Base-by-base conservation (phyloP, 2,329 filamentous ascomycete species). In the Rachicladosporium sp. region DNA sequence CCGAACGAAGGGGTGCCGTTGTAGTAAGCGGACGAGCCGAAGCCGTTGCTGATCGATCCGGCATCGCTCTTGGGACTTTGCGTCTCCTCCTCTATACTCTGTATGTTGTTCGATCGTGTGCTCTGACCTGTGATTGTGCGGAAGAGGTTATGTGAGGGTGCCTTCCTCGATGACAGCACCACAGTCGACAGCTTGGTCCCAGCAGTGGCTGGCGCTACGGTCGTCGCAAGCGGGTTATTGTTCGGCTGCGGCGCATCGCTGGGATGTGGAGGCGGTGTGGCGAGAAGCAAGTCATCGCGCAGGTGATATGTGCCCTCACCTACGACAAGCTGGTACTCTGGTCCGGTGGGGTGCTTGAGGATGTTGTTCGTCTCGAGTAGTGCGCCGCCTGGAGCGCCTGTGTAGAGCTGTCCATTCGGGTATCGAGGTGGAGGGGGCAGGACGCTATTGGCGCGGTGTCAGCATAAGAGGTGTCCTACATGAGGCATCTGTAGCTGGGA, bases 321-420 rank as follows among this genome's bases (percentile, higher is more conserved):
- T 35, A 89, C 87, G 33, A 94, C 78, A 50, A 98, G 80, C 58
- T 93, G 84, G 62, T 86, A 85, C 52, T 94, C 88, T 15, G 83
- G 75, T 4, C 84, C 84, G 29, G 78, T 77, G 15, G 85, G 89
- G 53, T 83, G 82, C 42, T 76, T 77, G 45, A 98, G 68, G 31
- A 78, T 81, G 59, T 96, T 98, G 63, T 91, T 93, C 39, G 89
- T 95, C 71, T 98, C 91, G 55, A 94, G 81, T 61, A 93, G 76
- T 37, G 77, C 70, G 46, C 78, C 78, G 48, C 76, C 76, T 40
- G 80, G 73, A 48, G 55, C 50, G 38, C 76, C 76, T 51, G 80
- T 79, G 66, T 83, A 61, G 37, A 59, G 82, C 60, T 82, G 82
- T 48, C 80, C 77, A 49, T 77, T 75, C 41, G 84, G 81, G 68